Conservation (phyloP, 2,329 filamentous ascomycete species). For the Calonectria pseudoreteaudii region DNA sequence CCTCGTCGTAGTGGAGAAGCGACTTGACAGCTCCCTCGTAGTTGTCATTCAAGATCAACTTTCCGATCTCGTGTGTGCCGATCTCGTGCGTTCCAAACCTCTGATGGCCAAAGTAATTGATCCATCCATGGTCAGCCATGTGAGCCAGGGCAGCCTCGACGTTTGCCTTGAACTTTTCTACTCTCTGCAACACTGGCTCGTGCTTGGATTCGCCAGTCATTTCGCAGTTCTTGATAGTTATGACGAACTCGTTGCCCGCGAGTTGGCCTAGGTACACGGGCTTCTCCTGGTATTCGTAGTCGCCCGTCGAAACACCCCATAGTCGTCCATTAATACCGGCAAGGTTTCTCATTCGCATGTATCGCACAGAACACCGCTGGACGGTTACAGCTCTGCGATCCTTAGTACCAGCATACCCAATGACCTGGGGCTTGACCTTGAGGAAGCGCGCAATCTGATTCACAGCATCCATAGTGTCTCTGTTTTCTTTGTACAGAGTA, state of each 20-base stretch:
- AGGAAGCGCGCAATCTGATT: constrained; percentile 80
- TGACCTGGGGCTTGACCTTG: constrained; percentile 79
- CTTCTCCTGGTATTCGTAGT: constrained; percentile 81
- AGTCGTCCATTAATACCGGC: constrained; percentile 72
- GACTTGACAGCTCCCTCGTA: constrained; percentile 83
- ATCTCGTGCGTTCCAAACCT: constrained; percentile 91
- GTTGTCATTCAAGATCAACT: constrained; percentile 84
- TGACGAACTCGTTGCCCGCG: constrained; percentile 90
- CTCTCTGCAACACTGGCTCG: constrained; percentile 41
- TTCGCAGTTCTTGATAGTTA: constrained; percentile 87
- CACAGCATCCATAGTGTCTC: constrained; percentile 93
- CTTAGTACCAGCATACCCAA: constrained; percentile 86
- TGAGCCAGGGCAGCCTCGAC: constrained; percentile 72
- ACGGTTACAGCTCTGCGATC: constrained; percentile 88
- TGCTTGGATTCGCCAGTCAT: constrained; percentile 59
- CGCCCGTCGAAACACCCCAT: constrained; percentile 76
- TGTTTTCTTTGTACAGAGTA: constrained; percentile 95
- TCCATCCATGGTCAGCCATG: constrained; percentile 81
- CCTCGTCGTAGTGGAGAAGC: constrained; percentile 79
- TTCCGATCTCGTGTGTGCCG: constrained; percentile 87
- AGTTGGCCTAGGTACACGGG: constrained; percentile 87
- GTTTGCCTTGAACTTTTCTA: constrained; percentile 49
- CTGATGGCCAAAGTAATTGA: constrained; percentile 99
- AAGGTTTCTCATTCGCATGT: constrained; percentile 68
- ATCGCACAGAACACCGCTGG: constrained; percentile 78